Conservation (phyloP, 139 green algal genomes). For the Yamagishiella unicocca region DNA sequence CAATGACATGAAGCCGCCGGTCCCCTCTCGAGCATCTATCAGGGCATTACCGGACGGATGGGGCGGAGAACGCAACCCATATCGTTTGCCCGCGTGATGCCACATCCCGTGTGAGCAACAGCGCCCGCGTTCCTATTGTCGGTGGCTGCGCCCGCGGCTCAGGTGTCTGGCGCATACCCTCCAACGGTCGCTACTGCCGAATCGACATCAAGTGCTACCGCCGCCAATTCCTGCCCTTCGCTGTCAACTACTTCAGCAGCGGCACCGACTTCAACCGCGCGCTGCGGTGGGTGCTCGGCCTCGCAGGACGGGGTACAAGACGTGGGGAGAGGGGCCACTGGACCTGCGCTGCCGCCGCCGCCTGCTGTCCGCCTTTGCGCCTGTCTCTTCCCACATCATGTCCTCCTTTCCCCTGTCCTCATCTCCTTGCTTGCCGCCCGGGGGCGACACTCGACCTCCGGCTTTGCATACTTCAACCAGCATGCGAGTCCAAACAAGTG, state of each 20-base stretch:
- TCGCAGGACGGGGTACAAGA: background rate
- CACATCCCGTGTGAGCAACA: too few relatives aligned
- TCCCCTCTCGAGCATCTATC: too few relatives aligned
- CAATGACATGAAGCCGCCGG: too few relatives aligned
- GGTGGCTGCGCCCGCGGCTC: too few relatives aligned
- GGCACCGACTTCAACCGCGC: conserved; percentile 56
- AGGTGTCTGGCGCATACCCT: conserved; percentile 63
- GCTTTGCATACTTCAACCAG: too few relatives aligned
- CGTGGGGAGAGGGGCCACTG: background rate
- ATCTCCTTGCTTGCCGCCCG: background rate
- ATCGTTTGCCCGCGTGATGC: too few relatives aligned
- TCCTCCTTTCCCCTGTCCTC: background rate
- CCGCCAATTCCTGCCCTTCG: conserved; percentile 40
- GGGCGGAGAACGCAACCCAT: too few relatives aligned
- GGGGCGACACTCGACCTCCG: too few relatives aligned
- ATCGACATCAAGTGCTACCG: conserved; percentile 79
- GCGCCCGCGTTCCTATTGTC: too few relatives aligned
- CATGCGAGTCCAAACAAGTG: too few relatives aligned
- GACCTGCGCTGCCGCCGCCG: background rate
- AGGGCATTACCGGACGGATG: too few relatives aligned
- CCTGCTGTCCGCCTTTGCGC: background rate
- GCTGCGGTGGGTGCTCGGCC: conserved; percentile 39
- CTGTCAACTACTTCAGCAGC: conserved; percentile 62
- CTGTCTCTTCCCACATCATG: background rate
- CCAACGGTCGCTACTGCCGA: conserved; percentile 51